These are phyloP conservation scores for Cichorium intybus DNA, from an alignment of 140 eudicot genomes.

Conservation along the genomic window DNA sequence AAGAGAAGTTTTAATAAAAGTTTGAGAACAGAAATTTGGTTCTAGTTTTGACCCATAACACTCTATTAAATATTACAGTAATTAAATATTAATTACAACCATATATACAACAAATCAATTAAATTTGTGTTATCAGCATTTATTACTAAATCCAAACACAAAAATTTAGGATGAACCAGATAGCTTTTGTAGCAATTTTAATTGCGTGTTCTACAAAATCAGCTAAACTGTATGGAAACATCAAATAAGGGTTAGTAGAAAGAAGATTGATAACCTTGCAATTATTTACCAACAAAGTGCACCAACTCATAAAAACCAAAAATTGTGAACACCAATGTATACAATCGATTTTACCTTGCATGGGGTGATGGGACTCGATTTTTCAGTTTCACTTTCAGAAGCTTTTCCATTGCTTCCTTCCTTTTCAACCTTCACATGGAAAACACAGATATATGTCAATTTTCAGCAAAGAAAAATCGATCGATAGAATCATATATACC, in stretches of 20 bases:
- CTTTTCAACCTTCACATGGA: neutral
- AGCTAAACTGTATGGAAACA: neutral
- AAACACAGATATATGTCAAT: neutral
- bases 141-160: neutral
- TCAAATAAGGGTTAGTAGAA: neutral
- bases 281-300: neutral
- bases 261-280: neutral
- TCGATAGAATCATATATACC: neutral
- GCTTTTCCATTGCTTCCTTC: neutral
- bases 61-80: neutral
- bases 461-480: neutral
- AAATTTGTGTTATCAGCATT: neutral
- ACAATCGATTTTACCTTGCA: conserved; percentile 19
- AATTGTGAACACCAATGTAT: neutral
- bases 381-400: neutral
- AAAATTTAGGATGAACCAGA: neutral
- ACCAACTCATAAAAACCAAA: neutral
- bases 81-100: neutral
- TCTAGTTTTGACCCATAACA: too few species aligned
- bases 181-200: neutral
- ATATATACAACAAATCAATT: neutral
- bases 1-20: neutral
- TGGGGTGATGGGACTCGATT: neutral
- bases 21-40: too few species aligned
- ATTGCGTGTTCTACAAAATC: neutral